Evolutionary conservation across 2,329 filamentous ascomycete species (phyloP), one percentile per base, ranked within the genome.

Genomic region (Ceratocystis alfenasii): DNA sequence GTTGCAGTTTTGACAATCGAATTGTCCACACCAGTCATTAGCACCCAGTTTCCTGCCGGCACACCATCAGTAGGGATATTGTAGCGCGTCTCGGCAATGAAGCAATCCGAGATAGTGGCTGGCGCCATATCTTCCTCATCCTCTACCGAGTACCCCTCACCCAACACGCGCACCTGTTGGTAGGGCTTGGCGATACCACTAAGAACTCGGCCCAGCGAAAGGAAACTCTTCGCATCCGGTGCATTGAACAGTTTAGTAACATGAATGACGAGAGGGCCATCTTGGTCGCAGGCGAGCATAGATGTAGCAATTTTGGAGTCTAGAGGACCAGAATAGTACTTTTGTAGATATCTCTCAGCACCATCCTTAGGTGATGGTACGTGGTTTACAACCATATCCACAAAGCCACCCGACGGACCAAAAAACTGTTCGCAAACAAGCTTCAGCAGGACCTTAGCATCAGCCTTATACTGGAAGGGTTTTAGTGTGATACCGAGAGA

Each of bases 1-100:
- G 94, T 99, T 7, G 94, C 94, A 2, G 91, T 93, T 77, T 99
- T 99, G 77, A 97, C 90, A 71, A 99, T 97, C 3, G 92, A 96
- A 75, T 97, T 97, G 78, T 97, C 93, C 33, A 99, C 87, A 15
- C 93, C 94, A 65, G 89, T 86, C 17, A 99, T 81, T n/a, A 99
- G 78, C 15, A 95, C 93, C 80, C 90, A 89, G 73, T 95, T 96
- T 55, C 94, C 94, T 0, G 94, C 94, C 5, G 94, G 94, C 30
- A 99, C 86, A 62, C 94, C 94, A 70, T 91, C 90, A 0, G 90
- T 92, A 1, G 90, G 86, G 60, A 99, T 88, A 70, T 92, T 96
- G 77, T 99, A 99, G 72, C 92, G 81, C 28, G 92, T 92, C 75
- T 97, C 90, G 6, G 88, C 88, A 70, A 99, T 93, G 79, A 89